Percentiles rank a stretch among this genome's conserved stretches.
phyloP scores from a whole-genome alignment of 441 rosid species.

The Erysimum cheiri region DNA sequence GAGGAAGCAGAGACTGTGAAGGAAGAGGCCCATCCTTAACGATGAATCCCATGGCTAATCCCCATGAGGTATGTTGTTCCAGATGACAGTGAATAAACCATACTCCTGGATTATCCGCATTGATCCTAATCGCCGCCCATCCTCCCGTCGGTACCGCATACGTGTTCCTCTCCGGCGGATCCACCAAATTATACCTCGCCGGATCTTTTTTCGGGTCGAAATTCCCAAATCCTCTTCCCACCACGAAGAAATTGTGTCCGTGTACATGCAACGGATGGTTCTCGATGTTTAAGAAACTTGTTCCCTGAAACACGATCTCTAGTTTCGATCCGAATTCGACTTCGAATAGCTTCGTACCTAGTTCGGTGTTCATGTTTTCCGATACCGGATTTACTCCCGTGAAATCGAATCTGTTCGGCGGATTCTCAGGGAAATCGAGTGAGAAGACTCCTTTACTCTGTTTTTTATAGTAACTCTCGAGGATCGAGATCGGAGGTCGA shows the following conservation, averaged over 20 bases:
- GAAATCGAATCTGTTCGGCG: slow-evolving; percentile 50
- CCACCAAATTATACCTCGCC: slow-evolving; percentile 51
- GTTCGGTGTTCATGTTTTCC: slow-evolving; percentile 56
- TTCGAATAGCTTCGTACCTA: slow-evolving; percentile 53
- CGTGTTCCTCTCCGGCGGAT: slow-evolving; percentile 72
- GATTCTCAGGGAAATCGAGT: slow-evolving; percentile 56
- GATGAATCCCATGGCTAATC: slow-evolving; percentile 61
- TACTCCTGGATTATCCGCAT: slow-evolving; percentile 69
- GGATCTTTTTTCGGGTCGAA: slow-evolving; percentile 51
- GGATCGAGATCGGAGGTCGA: slow-evolving; percentile 49
- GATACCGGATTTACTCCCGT: slow-evolving; percentile 54
- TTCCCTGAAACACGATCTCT: slow-evolving; percentile 64
- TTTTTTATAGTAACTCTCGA: slow-evolving; percentile 53
- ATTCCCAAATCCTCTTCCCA: slow-evolving; percentile 63
- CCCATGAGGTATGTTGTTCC: slow-evolving; percentile 69
- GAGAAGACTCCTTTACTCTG: slow-evolving; percentile 30
- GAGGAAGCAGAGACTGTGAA: slow-evolving; percentile 56
- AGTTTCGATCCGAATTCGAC: slow-evolving; percentile 57
- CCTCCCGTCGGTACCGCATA: slow-evolving; percentile 63
- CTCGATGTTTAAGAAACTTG: slow-evolving; percentile 55
- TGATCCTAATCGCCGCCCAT: slow-evolving; percentile 63
- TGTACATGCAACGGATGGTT: slow-evolving; percentile 72
- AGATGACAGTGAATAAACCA: slow-evolving; percentile 73
- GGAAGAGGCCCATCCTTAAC: slow-evolving; percentile 57
- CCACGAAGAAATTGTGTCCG: slow-evolving; percentile 69